A percentile compares a stretch with the other conserved stretches of the same genome.
Evolutionary conservation across 179 eudicot species (phyloP).

Genomic region (Vitellaria paradoxa): DNA sequence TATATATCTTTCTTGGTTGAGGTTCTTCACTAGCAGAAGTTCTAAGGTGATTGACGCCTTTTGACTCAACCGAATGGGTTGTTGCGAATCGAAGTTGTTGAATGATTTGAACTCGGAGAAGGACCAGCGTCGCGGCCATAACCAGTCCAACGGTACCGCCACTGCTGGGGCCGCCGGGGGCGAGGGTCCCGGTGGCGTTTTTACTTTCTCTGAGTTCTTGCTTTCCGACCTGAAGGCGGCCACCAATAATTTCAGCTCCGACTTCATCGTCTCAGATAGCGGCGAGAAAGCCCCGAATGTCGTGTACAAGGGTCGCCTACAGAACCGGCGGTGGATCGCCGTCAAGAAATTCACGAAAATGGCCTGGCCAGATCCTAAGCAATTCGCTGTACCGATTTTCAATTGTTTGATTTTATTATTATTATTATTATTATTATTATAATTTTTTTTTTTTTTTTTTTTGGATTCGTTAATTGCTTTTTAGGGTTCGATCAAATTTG

Average conservation of each 20-base stretch:
- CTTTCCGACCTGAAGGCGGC: constrained; percentile 63
- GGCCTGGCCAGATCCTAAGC: constrained; percentile 92
- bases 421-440: no score
- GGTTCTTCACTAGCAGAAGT: no score
- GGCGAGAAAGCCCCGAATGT: constrained; percentile 84
- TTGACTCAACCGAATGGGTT: constrained; percentile 26
- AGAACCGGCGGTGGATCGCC: constrained; percentile 64
- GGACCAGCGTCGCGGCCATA: constrained; percentile 6
- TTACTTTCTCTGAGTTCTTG: constrained; percentile 49
- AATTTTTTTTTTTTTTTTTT: no score
- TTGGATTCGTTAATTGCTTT: not conserved
- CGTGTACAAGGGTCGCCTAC: constrained; percentile 65
- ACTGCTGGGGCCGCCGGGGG: constrained; percentile 18
- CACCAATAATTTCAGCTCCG: constrained; percentile 69
- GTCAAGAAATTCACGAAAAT: constrained; percentile 76
- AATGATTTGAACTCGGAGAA: constrained; percentile 10
- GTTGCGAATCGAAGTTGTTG: constrained; percentile 22
- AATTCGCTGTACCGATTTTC: constrained; percentile 53
- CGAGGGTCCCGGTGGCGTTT: constrained; percentile 23
- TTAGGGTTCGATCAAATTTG: constrained; percentile 17
- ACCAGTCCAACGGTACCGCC: not conserved
- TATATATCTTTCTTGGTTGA: not conserved
- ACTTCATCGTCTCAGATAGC: constrained; percentile 70
- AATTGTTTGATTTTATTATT: no score
- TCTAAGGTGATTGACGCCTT: not conserved